phyloP scores from a whole-genome alignment of 1,284 basidiomycete species.

The Paramarasmius palmivorus region DNA sequence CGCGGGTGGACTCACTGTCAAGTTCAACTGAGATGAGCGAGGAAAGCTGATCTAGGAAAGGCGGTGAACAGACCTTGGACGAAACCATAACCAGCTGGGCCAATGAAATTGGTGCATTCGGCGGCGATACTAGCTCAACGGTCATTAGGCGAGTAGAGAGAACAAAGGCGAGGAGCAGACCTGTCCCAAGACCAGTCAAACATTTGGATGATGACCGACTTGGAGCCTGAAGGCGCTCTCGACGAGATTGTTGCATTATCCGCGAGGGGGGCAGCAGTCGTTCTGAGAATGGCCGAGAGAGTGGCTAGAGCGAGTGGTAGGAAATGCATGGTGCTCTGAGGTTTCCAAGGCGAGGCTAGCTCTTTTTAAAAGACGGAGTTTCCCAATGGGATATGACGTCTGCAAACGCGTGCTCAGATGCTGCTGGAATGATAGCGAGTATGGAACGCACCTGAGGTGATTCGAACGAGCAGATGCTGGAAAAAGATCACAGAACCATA shows the following conservation, averaged over 20 bases:
- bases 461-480: no score
- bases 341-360: no score
- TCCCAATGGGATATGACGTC: no score
- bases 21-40: constrained; percentile 4
- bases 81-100: constrained; percentile 66
- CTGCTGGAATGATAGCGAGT: no score
- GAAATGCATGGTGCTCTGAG: no score
- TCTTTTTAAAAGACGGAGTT: no score
- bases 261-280: background rate
- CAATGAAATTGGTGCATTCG: constrained; percentile 66
- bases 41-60: background rate
- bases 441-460: no score
- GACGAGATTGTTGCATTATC: background rate
- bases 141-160: background rate
- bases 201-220: constrained; percentile 56
- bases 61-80: constrained; percentile 51
- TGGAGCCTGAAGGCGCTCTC: constrained; percentile 34
- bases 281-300: background rate
- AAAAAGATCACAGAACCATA: no score
- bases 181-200: constrained; percentile 55
- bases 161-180: constrained; percentile 8
- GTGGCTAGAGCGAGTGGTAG: background rate
- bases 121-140: constrained; percentile 46
- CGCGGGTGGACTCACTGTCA: constrained; percentile 47
- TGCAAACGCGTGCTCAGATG: no score